Evolutionary conservation across 2,329 filamentous ascomycete genomes (phyloP).

Genomic region (Cladosporium sp.): DNA sequence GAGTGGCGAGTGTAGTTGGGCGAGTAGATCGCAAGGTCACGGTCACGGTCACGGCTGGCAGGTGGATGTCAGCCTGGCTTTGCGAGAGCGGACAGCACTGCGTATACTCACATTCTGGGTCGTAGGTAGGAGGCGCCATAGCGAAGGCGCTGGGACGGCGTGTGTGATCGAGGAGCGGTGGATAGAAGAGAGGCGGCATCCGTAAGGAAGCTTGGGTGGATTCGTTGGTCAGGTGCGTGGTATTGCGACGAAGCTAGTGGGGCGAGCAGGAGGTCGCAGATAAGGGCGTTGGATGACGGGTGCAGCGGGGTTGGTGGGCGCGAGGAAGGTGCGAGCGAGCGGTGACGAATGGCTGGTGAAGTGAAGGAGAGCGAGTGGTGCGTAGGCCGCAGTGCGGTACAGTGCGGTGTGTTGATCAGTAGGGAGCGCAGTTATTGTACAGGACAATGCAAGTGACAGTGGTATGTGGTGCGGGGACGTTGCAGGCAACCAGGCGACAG

Average conservation of each 20-base stretch:
- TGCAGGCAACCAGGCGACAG: background rate
- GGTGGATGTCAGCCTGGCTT: background rate
- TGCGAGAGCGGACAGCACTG: background rate
- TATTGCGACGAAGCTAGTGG: background rate
- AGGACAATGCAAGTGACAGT: too few species aligned
- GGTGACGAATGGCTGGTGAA: too few species aligned
- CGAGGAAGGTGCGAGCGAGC: too few species aligned
- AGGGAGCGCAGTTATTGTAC: too few species aligned
- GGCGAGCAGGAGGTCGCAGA: background rate
- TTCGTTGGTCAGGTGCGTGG: background rate
- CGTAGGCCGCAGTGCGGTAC: too few species aligned
- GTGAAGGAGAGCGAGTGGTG: too few species aligned
- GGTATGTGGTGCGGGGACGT: background rate
- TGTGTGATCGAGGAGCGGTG: background rate
- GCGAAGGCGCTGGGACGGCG: background rate
- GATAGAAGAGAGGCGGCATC: background rate
- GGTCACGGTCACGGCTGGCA: constrained; percentile 3
- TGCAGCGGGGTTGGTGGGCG: background rate
- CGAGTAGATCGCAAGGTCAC: background rate
- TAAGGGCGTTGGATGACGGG: background rate
- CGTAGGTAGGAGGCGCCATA: constrained; percentile 3
- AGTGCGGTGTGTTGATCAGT: background rate
- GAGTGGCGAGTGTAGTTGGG: constrained; percentile 6
- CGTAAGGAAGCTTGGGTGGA: background rate
- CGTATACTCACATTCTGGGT: background rate